These are phyloP conservation scores for Solanum paucissectum DNA, from an alignment of 257 asterid genomes.

Conservation along the genomic window DNA sequence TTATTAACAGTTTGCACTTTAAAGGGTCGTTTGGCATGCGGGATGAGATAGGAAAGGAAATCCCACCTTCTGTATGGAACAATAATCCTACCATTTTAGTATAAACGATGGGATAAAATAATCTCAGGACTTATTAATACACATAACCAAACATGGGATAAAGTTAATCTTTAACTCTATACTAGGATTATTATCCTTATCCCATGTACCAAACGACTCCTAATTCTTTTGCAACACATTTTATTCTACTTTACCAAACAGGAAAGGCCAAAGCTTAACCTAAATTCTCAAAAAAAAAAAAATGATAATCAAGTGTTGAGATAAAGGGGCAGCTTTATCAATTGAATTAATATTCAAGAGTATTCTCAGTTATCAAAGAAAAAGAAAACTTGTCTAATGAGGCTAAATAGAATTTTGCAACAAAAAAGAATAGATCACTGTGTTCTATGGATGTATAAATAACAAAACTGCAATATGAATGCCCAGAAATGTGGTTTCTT, in stretches of 20 bases:
- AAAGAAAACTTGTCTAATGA: neutral
- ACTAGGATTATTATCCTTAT: neutral
- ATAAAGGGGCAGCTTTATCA: neutral
- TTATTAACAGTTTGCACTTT: neutral
- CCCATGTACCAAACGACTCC: neutral
- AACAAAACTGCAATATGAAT: neutral
- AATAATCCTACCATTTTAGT: neutral
- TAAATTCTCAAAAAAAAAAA: neutral
- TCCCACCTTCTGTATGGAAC: neutral
- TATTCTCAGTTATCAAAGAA: neutral
- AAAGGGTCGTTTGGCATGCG: neutral
- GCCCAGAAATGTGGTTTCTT: slow-evolving; percentile 1
- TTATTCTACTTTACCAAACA: neutral
- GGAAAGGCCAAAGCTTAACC: neutral
- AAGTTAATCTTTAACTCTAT: neutral
- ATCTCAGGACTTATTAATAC: neutral
- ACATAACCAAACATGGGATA: neutral
- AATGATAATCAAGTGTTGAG: neutral
- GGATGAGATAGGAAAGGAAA: neutral
- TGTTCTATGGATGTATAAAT: neutral
- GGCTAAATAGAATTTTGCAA: neutral
- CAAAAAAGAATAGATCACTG: neutral
- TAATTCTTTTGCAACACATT: neutral
- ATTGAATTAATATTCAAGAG: neutral
- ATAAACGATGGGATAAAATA: neutral